Evolutionary conservation across 2,329 filamentous ascomycete genomes (phyloP), one percentile per base, ranked within the genome.

Genomic region (Aureobasidium sp.): DNA sequence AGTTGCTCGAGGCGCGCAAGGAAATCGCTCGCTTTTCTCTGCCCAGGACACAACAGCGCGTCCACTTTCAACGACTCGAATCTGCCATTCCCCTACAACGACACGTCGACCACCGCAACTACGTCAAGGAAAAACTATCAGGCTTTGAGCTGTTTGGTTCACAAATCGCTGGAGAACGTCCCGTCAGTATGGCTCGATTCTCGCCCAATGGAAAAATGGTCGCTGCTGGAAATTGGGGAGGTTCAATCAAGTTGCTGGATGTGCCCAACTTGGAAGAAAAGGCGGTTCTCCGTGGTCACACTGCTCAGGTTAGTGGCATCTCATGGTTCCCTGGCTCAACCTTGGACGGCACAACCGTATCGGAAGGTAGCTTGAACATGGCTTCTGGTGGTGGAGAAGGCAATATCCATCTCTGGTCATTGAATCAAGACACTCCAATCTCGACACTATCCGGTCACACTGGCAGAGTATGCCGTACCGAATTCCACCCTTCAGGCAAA

Each of bases 151-250:
- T 99, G 17, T 94, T 94, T 72, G 95, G 91, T 20, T 95, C 90
- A 71, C 94, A 99, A 75, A 93, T 91, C 63, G 91, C 92, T 0
- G 92, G 91, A 55, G 92, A 97, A 67, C 83, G 94, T 43, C 90
- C 96, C 24, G 85, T 99, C 61, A 93, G 92, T 74, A 93, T 97
- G 76, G 90, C 91, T 52, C 85, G 94, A 62, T 92, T 99, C 76
- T 87, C 93, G 8, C 94, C 94, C 0, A 88, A 89, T 69, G 90
- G 91, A 17, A 82, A 93, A 72, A 81, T 88, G 10, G 83, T 97
- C 39, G 94, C 93, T 3, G 90, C 91, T 2, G 94, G 94, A 43
- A 96, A 95, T 71, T 97, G 92, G 91, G 89, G 87, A 57, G 94
- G 94, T 59, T 88, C 90, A 56, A 87, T 99, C 66, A 93, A 92